Base-by-base conservation (phyloP, 306 rosid species). In the Rosa chinensis region DNA sequence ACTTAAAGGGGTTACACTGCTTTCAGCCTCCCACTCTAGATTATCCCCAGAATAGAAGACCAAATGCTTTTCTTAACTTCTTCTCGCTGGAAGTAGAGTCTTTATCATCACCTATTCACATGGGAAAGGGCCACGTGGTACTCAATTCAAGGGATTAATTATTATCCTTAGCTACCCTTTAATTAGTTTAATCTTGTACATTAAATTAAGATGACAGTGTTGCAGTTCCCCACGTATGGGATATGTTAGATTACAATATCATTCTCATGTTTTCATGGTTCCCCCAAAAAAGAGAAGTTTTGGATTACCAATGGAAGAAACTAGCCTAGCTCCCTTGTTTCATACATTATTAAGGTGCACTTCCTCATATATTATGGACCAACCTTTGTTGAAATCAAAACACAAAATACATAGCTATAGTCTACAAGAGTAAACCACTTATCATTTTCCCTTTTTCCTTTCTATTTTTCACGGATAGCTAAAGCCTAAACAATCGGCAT, bases 401-500 rank as follows among this genome's bases (percentile, higher is more conserved):
- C 64, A 76, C 79, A 47, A 45, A 64, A 66, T 23, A 37, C 23
- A 64, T 25, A 35, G 45, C 59, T n/a, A 18, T 63, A 76, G 8
- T 63, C 47, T 17, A 28, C 23, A 62, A 43, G 32, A 18, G 45
- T 35, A 25, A 4, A 76, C 48, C 9, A 42, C 20, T n/a, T 44
- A 21, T 44, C 18, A 10, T 9, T 62, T 43, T 45, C 35, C 10
- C 23, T 28, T 43, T 3, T 8, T 20, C 21, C 2, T 23, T 10
- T 8, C 0, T 7, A 6, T 13, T 6, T 32, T 49, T 37, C 16
- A 42, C 4, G 3, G 11, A 49, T 74, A 84, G 84, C 89, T 82
- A 80, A 81, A 84, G 92, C 78, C 90, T 87, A 84, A 56, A 71
- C 77, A 78, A 53, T 86, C 79, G 90, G 90, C 82, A 87, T 85